Conservation (phyloP, 495 filamentous ascomycete species). For the Opeltia flavorubescens region DNA sequence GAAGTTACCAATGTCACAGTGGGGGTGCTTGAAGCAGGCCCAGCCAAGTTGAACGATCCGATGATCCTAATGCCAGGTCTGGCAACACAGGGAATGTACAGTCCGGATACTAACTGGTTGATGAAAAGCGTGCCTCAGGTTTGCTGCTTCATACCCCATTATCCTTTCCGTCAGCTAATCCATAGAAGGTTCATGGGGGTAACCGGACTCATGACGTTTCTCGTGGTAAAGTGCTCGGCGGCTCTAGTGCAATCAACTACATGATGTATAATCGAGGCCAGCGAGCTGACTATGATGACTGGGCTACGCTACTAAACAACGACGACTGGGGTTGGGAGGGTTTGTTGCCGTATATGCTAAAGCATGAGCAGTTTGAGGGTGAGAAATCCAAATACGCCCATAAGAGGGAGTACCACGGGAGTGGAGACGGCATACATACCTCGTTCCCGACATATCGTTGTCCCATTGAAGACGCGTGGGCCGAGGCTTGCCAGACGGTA, state of each 20-base stretch:
- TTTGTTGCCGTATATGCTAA: conserved; percentile 29
- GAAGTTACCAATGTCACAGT: conserved; percentile 31
- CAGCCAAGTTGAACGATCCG: conserved; percentile 5
- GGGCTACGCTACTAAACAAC: too few species aligned
- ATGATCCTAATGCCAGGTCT: conserved; percentile 1
- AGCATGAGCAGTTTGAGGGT: too few species aligned
- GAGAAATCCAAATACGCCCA: too few species aligned
- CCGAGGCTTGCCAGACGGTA: too few species aligned
- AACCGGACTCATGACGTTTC: conserved; percentile 16
- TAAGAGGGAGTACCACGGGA: too few species aligned
- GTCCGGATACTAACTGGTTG: conserved; percentile 18
- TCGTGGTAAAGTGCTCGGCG: conserved; percentile 40
- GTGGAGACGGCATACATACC: too few species aligned
- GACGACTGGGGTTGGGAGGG: conserved; percentile 29
- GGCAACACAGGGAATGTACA: conserved; percentile 3
- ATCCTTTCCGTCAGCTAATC: not conserved
- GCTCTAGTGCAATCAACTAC: conserved; percentile 37
- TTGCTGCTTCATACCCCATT: not conserved
- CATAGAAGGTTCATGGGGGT: not conserved
- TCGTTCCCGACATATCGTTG: not conserved
- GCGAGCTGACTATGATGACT: conserved; percentile 27
- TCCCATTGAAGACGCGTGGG: too few species aligned
- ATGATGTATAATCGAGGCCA: conserved; percentile 21
- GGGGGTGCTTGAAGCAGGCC: conserved; percentile 41
- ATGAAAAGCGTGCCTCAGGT: conserved; percentile 15